These are phyloP conservation scores for Pilaira anomala DNA, from an alignment of 192 early-diverging fungal genomes.

Conservation along the genomic window DNA sequence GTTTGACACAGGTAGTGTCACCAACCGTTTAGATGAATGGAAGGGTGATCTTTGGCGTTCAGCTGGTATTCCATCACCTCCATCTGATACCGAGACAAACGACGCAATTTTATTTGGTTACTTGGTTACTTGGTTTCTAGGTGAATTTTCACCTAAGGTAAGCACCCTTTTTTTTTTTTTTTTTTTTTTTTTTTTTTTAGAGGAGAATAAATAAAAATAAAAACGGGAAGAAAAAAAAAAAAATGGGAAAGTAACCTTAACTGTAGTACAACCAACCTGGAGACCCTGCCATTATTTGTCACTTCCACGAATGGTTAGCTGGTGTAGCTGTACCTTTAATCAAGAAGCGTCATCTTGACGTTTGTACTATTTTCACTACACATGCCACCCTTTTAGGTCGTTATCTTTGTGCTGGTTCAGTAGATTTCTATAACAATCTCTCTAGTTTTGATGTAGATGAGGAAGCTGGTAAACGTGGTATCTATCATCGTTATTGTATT, in stretches of 20 bases:
- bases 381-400: conserved; percentile 94
- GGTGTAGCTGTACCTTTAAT: conserved; percentile 86
- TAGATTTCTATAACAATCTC: conserved; percentile 97
- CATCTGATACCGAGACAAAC: conserved; percentile 90
- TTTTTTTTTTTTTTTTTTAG: background rate
- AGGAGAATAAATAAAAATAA: background rate
- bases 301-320: conserved; percentile 98
- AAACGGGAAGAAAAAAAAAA: background rate
- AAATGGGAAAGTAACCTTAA: background rate
- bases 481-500: conserved; percentile 96
- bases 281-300: conserved; percentile 77
- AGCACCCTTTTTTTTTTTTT: background rate
- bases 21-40: conserved; percentile 88
- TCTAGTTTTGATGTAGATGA: conserved; percentile 89
- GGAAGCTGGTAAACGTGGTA: conserved; percentile 94
- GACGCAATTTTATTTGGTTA: conserved; percentile 95
- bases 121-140: conserved; percentile 91
- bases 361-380: conserved; percentile 95
- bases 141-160: conserved; percentile 52
- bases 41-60: conserved; percentile 92
- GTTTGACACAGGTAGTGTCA: conserved; percentile 78
- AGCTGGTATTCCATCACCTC: conserved; percentile 89
- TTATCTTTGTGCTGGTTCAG: conserved; percentile 92
- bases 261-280: conserved; percentile 41
- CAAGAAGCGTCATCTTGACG: conserved; percentile 80